Percentiles rank a stretch among this genome's conserved stretches.
Evolutionary conservation across 2,329 filamentous ascomycete genomes (phyloP).

Genomic region (Clonostachys rhizophaga): DNA sequence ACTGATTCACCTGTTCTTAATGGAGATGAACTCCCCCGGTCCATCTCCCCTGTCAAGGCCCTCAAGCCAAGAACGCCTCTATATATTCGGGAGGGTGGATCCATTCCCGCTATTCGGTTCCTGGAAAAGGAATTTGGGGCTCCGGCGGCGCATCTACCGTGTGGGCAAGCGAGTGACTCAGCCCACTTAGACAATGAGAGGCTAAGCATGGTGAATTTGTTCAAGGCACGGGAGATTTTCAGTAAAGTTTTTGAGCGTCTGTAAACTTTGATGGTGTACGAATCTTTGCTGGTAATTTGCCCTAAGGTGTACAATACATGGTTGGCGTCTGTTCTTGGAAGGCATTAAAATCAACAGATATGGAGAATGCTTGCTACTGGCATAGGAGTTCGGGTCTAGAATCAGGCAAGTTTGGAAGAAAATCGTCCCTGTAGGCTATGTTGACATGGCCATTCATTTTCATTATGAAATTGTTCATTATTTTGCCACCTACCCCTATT

Average conservation of each 20-base stretch:
- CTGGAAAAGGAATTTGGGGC: constrained; percentile 91
- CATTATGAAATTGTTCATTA: too few species aligned
- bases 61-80: constrained; percentile 59
- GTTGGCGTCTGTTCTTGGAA: neutral
- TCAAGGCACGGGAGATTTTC: constrained; percentile 91
- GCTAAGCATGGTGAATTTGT: constrained; percentile 79
- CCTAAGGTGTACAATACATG: neutral
- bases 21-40: constrained; percentile 2
- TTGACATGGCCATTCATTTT: too few species aligned
- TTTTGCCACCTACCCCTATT: too few species aligned
- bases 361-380: too few species aligned
- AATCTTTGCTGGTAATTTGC: neutral
- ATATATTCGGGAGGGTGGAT: constrained; percentile 93
- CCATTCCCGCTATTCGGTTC: constrained; percentile 90
- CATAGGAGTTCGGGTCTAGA: too few species aligned
- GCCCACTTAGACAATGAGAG: constrained; percentile 95
- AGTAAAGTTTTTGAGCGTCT: constrained; percentile 75
- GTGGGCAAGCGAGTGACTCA: constrained; percentile 88
- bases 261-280: constrained; percentile 13
- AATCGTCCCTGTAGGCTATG: too few species aligned
- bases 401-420: too few species aligned
- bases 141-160: constrained; percentile 87
- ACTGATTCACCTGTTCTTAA: constrained; percentile 1
- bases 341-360: too few species aligned
- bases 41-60: constrained; percentile 2